Evolutionary conservation across 768 basidiomycete species (phyloP), one percentile per base, ranked within the genome.

Genomic region (Boletus reticulatus): DNA sequence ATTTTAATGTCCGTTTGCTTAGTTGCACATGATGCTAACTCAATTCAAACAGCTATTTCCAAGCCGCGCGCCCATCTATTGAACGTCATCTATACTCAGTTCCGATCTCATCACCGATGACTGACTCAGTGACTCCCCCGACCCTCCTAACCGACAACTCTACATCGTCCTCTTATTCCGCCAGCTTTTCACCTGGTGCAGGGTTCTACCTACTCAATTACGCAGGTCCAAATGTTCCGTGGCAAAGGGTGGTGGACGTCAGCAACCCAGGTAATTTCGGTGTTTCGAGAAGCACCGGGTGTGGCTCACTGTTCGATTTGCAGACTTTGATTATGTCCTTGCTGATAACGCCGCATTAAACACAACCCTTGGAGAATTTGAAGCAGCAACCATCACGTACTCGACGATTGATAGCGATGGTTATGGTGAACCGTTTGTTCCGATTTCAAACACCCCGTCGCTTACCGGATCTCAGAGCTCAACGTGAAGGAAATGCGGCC

Each of bases 401-500:
- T 83, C 84, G 14, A 92, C 89, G 0, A 83, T 97, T 31, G 77
- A 82, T 38, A 89, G 80, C 52, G 92, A 94, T 63, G 93, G 88
- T 29, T 89, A 87, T 68, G 90, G 93, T 91, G 60, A 50, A 39
- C 41, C 39, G 7, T 37, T 66, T 48, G 49, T 57, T 60, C 34
- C 55, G 64, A 62, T 57, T 56, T 53, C 45, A 31, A 43, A 44
- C 50, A 44, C 46, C 48, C 43, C 46, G 52, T 62, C 59, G 59
- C 60, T 70, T 56, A 64, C 53, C 49, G 52, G 57, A 47, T 53
- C 57, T 37, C 62, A 94, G 93, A 92, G 65, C 75, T 98, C 52
- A 97, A 97, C 70, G 89, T 91, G 52, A 80, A 89, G 65, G 95
- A 98, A 74, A 82, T 96, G 62, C 84, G 92, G 16, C 97, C 97